These are phyloP conservation scores for Rhodotorula toruloides DNA, from an alignment of 768 basidiomycete genomes.

Conservation along the genomic window DNA sequence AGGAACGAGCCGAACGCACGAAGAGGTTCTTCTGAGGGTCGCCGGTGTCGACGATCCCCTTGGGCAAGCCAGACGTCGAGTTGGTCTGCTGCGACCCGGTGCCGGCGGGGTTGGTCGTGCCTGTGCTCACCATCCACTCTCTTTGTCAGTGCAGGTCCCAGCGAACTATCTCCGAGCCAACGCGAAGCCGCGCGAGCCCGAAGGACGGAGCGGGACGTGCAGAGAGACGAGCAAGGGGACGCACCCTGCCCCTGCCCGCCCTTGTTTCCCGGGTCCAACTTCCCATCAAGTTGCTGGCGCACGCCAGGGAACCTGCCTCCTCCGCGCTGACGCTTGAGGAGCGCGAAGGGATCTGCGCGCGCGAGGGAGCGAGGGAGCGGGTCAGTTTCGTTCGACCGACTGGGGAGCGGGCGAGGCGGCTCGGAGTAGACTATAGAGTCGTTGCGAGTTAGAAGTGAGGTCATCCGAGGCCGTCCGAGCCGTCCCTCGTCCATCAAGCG, in stretches of 20 bases:
- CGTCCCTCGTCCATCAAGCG: too few species aligned
- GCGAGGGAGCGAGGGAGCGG: too few species aligned
- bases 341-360: too few species aligned
- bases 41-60: constrained; percentile 28
- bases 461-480: too few species aligned
- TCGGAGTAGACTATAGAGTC: too few species aligned
- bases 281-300: not conserved
- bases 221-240: not conserved
- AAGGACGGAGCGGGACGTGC: not conserved
- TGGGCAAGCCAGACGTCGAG: constrained; percentile 21
- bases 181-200: not conserved
- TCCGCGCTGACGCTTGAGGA: too few species aligned
- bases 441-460: too few species aligned
- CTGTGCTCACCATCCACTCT: not conserved
- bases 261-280: constrained; percentile 1
- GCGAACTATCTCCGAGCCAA: not conserved
- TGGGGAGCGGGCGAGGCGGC: too few species aligned
- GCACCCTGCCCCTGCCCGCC: constrained; percentile 2
- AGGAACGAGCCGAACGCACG: too few species aligned
- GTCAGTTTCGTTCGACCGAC: too few species aligned
- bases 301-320: too few species aligned
- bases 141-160: constrained; percentile 11
- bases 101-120: constrained; percentile 1
- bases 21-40: constrained; percentile 50
- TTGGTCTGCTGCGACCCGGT: constrained; percentile 36